phyloP scores from a whole-genome alignment of 768 basidiomycete genomes.

The Rhodotorula babjevae region DNA sequence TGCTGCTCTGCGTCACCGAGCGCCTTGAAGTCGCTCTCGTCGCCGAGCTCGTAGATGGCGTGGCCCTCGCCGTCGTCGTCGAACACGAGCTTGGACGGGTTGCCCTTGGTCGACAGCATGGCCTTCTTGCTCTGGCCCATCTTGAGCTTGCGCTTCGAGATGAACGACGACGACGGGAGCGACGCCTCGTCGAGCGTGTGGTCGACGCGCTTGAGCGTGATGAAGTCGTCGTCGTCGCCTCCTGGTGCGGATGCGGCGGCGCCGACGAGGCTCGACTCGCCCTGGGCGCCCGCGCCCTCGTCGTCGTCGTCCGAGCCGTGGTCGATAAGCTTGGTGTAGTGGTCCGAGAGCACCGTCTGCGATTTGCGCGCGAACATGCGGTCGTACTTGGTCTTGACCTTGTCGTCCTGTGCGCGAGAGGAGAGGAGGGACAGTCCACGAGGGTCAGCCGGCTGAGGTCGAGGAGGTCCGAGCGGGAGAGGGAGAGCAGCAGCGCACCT shows the following conservation, averaged over 20 bases:
- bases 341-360: constrained; percentile 81
- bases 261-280: no score
- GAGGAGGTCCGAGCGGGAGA: not conserved
- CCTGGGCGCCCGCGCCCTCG: constrained; percentile 27
- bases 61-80: constrained; percentile 76
- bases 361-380: constrained; percentile 97
- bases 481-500: constrained; percentile 22
- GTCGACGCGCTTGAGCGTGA: constrained; percentile 85
- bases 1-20: constrained; percentile 62
- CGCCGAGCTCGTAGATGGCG: constrained; percentile 75
- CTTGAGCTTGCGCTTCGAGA: constrained; percentile 85
- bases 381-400: constrained; percentile 75
- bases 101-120: constrained; percentile 58
- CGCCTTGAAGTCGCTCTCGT: constrained; percentile 61
- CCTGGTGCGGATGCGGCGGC: not conserved
- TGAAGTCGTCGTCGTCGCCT: constrained; percentile 69
- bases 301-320: constrained; percentile 58
- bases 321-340: constrained; percentile 82
- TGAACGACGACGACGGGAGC: constrained; percentile 44
- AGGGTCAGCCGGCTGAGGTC: not conserved
- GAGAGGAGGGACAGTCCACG: not conserved
- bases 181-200: constrained; percentile 60
- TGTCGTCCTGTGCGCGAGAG: not conserved
- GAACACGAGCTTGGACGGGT: constrained; percentile 73
- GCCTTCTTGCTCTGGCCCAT: constrained; percentile 69